phyloP scores from a whole-genome alignment of 192 early-diverging fungal genomes.

The Obelidium mucronatum region DNA sequence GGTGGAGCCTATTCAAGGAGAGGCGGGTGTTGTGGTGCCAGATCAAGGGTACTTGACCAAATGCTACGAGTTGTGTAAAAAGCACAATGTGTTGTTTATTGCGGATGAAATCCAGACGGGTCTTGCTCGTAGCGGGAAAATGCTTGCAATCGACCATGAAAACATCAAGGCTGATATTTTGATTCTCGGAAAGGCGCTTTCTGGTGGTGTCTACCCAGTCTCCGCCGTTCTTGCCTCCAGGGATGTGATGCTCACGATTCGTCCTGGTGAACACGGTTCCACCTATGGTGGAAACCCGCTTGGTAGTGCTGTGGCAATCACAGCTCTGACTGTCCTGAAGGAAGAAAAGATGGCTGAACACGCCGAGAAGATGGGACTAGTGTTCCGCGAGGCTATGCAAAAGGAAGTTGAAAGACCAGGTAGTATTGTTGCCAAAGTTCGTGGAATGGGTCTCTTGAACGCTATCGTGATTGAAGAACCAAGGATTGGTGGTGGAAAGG shows the following conservation, averaged over 20 bases:
- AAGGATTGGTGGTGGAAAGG: slow-evolving; percentile 73
- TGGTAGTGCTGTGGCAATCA: slow-evolving; percentile 92
- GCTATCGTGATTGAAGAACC: slow-evolving; percentile 93
- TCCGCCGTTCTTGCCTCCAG: slow-evolving; percentile 88
- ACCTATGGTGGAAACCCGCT: slow-evolving; percentile 99
- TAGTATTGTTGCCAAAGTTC: slow-evolving; percentile 55
- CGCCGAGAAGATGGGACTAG: slow-evolving; percentile 77
- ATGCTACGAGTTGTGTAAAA: slow-evolving; percentile 91
- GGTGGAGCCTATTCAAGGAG: slow-evolving; percentile 99
- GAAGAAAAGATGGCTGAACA: slow-evolving; percentile 91
- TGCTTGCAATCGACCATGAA: slow-evolving; percentile 96
- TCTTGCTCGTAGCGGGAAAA: slow-evolving; percentile 87
- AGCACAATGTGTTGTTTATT: slow-evolving; percentile 97
- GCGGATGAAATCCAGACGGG: slow-evolving; percentile 99
- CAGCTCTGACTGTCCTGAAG: slow-evolving; percentile 92
- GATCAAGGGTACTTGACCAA: slow-evolving; percentile 90
- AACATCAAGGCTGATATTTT: slow-evolving; percentile 91
- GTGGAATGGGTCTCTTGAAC: slow-evolving; percentile 94
- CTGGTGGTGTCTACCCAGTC: slow-evolving; percentile 97
- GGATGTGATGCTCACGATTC: slow-evolving; percentile 60
- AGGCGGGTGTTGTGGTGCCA: slow-evolving; percentile 96
- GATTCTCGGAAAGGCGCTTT: slow-evolving; percentile 97
- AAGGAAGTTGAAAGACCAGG: slow-evolving; percentile 74
- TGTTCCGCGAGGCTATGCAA: slow-evolving; percentile 80
- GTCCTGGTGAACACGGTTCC: slow-evolving; percentile 87